Base-by-base conservation (phyloP, 1,284 basidiomycete species). In the Ceraceosorus guamensis region DNA sequence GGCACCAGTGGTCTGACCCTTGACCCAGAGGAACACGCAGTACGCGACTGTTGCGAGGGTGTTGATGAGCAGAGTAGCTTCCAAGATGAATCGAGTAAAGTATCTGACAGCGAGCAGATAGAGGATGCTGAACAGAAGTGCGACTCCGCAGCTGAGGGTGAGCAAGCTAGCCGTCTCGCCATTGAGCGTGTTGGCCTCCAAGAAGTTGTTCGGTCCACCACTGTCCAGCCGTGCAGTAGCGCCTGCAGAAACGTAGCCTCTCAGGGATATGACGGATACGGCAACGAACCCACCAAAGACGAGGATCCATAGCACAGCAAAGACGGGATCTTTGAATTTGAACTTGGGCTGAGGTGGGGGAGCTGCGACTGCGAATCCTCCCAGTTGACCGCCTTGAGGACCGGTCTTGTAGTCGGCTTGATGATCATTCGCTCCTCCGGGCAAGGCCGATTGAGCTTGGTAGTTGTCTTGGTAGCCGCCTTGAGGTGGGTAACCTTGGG, bases 181-280 rank as follows among this genome's bases (percentile, higher is more conserved):
- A 91, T 81, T 75, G 89, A 86, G 16, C 81, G 77, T 80, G 91
- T 88, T 16, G n/a, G n/a, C n/a, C n/a, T n/a, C n/a, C n/a, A n/a
- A n/a, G n/a, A n/a, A n/a, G n/a, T n/a, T n/a, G n/a, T n/a, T n/a
- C n/a, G n/a, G n/a, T 86, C 89, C 65, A 89, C 82, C 33, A 87
- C 85, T 10, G 87, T 90, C 45, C 11, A 16, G 54, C 3, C 41
- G 18, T n/a, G 52, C 44, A 6, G 51, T 33, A 5, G 32, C 30
- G 30, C 16, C 44, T n/a, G 45, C 18, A 7, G 24, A 33, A 43
- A 71, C 64, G 6, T 70, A 55, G 37, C 59, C 58, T 6, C 71
- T 66, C 4, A 78, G 62, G n/a, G 67, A 67, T 61, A 77, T 68
- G 61, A 77, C 77, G n/a, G 69, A 66, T 53, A 77, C 53, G 13